These are phyloP conservation scores for Plectranthus barbatus DNA, from an alignment of 257 asterid species.

Conservation along the genomic window DNA sequence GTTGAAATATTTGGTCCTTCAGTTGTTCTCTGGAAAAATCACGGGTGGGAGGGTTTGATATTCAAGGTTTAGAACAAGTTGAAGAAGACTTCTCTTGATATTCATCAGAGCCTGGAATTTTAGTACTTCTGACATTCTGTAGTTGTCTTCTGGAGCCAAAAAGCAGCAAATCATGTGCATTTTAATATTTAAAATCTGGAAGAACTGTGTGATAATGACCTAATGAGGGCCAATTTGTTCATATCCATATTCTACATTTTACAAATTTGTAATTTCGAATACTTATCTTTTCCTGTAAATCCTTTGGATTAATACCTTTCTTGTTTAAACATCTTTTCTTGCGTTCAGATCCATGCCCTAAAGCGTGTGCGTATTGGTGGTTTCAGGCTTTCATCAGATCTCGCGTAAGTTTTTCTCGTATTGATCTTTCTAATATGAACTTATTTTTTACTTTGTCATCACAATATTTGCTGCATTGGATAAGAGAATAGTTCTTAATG, in stretches of 20 bases:
- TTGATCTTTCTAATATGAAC: neutral
- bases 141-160: too few relatives aligned
- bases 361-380: slow-evolving; percentile 92
- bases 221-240: too few relatives aligned
- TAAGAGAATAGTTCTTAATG: neutral
- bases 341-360: slow-evolving; percentile 73
- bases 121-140: too few relatives aligned
- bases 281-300: neutral
- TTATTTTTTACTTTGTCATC: neutral
- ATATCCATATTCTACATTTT: neutral
- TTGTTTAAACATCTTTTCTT: slow-evolving; percentile 1
- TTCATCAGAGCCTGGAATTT: too few relatives aligned
- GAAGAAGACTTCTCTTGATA: too few relatives aligned
- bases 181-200: too few relatives aligned
- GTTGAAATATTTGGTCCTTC: neutral
- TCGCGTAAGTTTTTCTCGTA: slow-evolving; percentile 49
- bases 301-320: neutral
- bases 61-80: neutral
- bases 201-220: too few relatives aligned
- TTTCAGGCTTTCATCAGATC: slow-evolving; percentile 90
- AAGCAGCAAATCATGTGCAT: too few relatives aligned
- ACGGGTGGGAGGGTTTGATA: neutral
- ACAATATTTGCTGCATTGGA: neutral
- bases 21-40: neutral
- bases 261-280: neutral